Evolutionary conservation across 2,329 filamentous ascomycete genomes (phyloP).

Genomic region (Aspergillus tubingensis): DNA sequence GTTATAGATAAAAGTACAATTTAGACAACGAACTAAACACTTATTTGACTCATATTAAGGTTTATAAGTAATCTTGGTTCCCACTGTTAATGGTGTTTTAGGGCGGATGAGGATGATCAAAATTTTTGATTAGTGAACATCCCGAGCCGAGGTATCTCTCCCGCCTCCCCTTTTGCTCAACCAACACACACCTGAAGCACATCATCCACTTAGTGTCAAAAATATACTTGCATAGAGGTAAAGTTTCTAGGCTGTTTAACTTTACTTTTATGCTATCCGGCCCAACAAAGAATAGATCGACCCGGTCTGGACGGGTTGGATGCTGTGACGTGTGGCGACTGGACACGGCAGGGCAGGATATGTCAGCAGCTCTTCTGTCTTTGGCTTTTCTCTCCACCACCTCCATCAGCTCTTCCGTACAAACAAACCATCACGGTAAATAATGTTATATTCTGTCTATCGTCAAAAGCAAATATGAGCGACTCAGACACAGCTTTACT

Average conservation of each 20-base stretch:
- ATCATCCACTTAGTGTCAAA: not conserved
- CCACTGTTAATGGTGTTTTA: not conserved
- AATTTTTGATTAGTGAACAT: conserved; percentile 15
- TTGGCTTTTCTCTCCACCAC: not conserved
- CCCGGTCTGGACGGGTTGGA: not conserved
- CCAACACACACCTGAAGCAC: not conserved
- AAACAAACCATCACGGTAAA: not conserved
- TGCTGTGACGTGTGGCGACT: not conserved
- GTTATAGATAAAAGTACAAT: no score
- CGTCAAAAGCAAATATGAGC: not conserved
- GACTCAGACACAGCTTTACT: conserved; percentile 11
- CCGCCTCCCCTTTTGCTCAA: not conserved
- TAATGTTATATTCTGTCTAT: not conserved
- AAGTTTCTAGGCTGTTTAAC: not conserved
- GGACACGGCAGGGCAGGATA: not conserved
- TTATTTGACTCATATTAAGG: no score
- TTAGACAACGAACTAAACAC: no score
- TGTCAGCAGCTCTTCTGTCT: not conserved
- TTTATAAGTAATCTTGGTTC: no score
- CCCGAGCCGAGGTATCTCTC: conserved; percentile 10
- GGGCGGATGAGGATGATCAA: not conserved
- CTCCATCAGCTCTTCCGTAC: not conserved
- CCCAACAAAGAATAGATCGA: not conserved
- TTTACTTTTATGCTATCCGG: not conserved
- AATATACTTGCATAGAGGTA: not conserved